A percentile compares a stretch with the other conserved stretches of the same genome.
Evolutionary conservation across 352 stramenopile genomes (phyloP).

Genomic region (Globisporangium solare): DNA sequence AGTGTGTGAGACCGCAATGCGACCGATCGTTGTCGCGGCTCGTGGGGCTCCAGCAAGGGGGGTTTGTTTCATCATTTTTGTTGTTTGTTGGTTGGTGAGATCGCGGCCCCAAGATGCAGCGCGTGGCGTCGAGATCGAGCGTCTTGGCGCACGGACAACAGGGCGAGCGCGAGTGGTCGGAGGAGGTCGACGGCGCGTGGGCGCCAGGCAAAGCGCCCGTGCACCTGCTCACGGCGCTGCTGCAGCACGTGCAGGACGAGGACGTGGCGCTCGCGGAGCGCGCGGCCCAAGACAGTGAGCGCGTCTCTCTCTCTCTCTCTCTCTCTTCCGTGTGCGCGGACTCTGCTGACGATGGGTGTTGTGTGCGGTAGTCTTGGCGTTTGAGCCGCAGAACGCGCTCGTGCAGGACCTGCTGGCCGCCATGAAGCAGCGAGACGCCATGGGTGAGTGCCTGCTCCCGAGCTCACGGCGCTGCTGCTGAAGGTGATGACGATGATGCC

Average conservation of each 20-base stretch:
- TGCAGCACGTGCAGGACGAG: slow-evolving; percentile 51
- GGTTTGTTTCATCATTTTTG: no score
- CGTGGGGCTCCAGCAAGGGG: no score
- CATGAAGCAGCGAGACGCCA: slow-evolving; percentile 51
- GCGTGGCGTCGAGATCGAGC: slow-evolving; percentile 23
- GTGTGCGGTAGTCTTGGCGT: slow-evolving; percentile 37
- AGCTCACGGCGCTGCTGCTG: no score
- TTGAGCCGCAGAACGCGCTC: slow-evolving; percentile 58
- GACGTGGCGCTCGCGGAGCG: slow-evolving; percentile 47
- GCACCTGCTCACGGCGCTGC: slow-evolving; percentile 46
- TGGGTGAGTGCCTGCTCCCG: no score
- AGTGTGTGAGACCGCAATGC: neutral
- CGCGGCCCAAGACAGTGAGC: slow-evolving; percentile 42
- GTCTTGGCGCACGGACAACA: slow-evolving; percentile 23
- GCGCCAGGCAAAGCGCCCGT: slow-evolving; percentile 54
- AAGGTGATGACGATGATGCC: no score
- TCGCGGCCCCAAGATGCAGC: slow-evolving; percentile 21
- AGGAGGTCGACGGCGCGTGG: slow-evolving; percentile 60
- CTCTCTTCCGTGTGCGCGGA: neutral
- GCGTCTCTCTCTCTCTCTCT: neutral
- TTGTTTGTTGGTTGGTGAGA: no score
- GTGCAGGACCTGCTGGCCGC: slow-evolving; percentile 57
- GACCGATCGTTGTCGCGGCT: neutral
- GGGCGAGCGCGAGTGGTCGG: slow-evolving; percentile 48
- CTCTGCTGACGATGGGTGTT: neutral